Conservation (phyloP, 306 rosid genomes). For the Sicyos edulis region DNA sequence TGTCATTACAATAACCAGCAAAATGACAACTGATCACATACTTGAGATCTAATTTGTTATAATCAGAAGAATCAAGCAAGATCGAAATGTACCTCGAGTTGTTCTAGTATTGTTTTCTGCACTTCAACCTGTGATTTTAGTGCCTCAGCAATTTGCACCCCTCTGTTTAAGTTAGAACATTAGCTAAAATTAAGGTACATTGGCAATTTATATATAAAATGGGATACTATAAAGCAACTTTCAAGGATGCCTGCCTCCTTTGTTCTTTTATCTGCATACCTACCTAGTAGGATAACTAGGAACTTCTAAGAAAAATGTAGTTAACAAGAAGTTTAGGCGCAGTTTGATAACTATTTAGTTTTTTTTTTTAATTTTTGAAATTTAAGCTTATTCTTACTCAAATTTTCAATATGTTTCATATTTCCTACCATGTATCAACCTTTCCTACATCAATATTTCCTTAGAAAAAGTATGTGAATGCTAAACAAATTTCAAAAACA, state of each 20-base stretch:
- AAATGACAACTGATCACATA: background rate
- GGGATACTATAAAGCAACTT: background rate
- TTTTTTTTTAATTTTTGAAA: too few species aligned
- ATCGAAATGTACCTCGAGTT: constrained; percentile 62
- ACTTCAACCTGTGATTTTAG: constrained; percentile 57
- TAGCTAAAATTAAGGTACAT: constrained; percentile 22
- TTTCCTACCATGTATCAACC: too few species aligned
- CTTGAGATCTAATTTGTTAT: background rate
- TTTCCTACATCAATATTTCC: too few species aligned
- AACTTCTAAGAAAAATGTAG: background rate
- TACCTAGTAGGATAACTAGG: background rate
- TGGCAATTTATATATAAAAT: background rate
- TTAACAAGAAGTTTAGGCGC: background rate
- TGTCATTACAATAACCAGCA: constrained; percentile 16
- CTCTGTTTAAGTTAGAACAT: constrained; percentile 33
- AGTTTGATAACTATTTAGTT: too few species aligned
- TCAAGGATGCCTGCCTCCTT: background rate
- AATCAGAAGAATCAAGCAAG: background rate
- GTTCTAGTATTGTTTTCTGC: constrained; percentile 72
- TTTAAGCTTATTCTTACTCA: too few species aligned
- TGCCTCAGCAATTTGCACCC: constrained; percentile 58
- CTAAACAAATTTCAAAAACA: too few species aligned
- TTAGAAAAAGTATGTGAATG: too few species aligned
- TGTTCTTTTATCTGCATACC: constrained; percentile 1
- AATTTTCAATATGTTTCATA: too few species aligned